These are phyloP conservation scores for Kuraishia piskuri DNA, from an alignment of 805 yeast species.

Conservation along the genomic window DNA sequence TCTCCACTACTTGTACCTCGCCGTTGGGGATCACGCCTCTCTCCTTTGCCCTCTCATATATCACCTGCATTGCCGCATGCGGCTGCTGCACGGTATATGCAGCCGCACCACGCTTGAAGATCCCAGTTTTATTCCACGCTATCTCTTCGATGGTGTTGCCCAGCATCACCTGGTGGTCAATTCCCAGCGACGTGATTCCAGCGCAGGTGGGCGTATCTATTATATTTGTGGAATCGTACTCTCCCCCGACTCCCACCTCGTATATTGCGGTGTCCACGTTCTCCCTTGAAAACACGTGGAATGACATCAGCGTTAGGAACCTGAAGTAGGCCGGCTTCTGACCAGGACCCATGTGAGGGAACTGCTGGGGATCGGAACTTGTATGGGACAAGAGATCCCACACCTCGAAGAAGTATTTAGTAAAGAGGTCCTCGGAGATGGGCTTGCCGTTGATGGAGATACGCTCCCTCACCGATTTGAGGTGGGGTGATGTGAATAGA, in stretches of 20 bases:
- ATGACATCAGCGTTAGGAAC: constrained; percentile 79
- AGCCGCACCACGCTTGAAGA: constrained; percentile 59
- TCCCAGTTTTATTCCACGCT: constrained; percentile 96
- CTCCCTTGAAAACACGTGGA: constrained; percentile 83
- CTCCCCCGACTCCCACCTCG: constrained; percentile 99
- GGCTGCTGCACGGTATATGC: constrained; percentile 61
- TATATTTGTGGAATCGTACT: constrained; percentile 91
- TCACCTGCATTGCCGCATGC: constrained; percentile 42
- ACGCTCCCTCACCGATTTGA: constrained; percentile 87
- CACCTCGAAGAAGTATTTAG: constrained; percentile 87
- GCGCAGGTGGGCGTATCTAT: constrained; percentile 73
- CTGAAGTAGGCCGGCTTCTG: constrained; percentile 91
- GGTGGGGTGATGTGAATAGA: constrained; percentile 92
- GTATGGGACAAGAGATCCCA: constrained; percentile 73
- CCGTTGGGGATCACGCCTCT: constrained; percentile 25
- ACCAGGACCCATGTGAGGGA: constrained; percentile 68
- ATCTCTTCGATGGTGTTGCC: constrained; percentile 85
- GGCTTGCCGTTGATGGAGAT: constrained; percentile 84
- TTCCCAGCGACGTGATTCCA: constrained; percentile 81
- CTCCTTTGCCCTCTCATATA: constrained; percentile 64
- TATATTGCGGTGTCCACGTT: constrained; percentile 90
- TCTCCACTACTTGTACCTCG: constrained; percentile 42
- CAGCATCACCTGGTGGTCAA: constrained; percentile 82
- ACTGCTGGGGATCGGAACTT: constrained; percentile 41
- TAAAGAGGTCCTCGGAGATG: constrained; percentile 68